A percentile compares a stretch with the other conserved stretches of the same genome.
These are phyloP conservation scores for Spathaspora arborariae DNA, from an alignment of 805 yeast species.

Conservation along the genomic window DNA sequence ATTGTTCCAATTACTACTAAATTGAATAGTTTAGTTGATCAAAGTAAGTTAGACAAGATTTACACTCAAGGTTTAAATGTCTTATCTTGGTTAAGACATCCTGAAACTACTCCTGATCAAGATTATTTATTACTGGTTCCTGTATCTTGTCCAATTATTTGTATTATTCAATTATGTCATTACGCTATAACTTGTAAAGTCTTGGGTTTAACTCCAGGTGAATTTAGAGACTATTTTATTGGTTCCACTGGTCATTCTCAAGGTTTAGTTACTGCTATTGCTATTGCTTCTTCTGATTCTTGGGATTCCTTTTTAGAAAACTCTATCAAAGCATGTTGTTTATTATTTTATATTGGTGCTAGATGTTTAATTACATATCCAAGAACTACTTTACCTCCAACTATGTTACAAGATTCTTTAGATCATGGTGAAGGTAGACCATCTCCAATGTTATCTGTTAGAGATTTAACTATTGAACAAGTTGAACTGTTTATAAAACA, in stretches of 20 bases:
- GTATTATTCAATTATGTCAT: slow-evolving; percentile 92
- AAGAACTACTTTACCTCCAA: slow-evolving; percentile 89
- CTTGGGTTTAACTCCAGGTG: slow-evolving; percentile 86
- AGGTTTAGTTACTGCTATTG: slow-evolving; percentile 90
- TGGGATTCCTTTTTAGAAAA: slow-evolving; percentile 80
- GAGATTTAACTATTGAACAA: slow-evolving; percentile 79
- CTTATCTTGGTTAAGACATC: slow-evolving; percentile 79
- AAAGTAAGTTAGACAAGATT: slow-evolving; percentile 76
- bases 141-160: slow-evolving; percentile 94
- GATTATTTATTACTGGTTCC: slow-evolving; percentile 90
- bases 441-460: slow-evolving; percentile 93
- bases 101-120: slow-evolving; percentile 82
- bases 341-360: slow-evolving; percentile 90
- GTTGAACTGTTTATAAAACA: slow-evolving; percentile 75
- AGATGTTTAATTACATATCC: slow-evolving; percentile 90
- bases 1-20: slow-evolving; percentile 65
- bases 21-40: slow-evolving; percentile 63
- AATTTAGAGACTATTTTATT: slow-evolving; percentile 60
- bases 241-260: slow-evolving; percentile 91
- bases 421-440: slow-evolving; percentile 96
- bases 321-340: slow-evolving; percentile 73
- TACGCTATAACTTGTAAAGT: slow-evolving; percentile 83
- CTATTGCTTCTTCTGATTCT: slow-evolving; percentile 72
- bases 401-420: slow-evolving; percentile 85
- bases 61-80: slow-evolving; percentile 93